Conservation (phyloP, 2,329 filamentous ascomycete genomes). For the Diaporthe citri region DNA sequence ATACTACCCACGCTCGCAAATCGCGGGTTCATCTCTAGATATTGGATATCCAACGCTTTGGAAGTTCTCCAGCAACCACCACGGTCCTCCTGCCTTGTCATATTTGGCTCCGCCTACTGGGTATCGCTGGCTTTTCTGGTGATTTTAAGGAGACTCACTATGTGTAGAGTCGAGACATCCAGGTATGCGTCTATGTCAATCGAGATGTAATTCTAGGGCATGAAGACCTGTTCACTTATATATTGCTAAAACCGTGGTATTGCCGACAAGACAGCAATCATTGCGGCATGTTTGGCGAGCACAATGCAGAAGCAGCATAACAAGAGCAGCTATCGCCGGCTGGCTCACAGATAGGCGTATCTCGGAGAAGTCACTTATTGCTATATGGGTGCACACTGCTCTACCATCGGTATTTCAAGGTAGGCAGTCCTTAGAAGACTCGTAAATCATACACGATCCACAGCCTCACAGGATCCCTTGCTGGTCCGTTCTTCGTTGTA, state of each 20-base stretch:
- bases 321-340: background rate
- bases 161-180: background rate
- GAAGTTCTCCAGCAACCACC: background rate
- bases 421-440: background rate
- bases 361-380: background rate
- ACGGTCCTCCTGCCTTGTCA: background rate
- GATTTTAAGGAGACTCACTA: too few relatives aligned
- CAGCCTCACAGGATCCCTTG: background rate
- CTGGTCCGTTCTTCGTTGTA: background rate
- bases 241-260: too few relatives aligned
- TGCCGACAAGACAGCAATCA: background rate
- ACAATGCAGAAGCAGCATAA: background rate
- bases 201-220: background rate
- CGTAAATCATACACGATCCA: background rate
- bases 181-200: background rate
- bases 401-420: background rate
- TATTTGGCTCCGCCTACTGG: background rate
- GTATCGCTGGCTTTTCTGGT: background rate
- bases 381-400: background rate
- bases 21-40: background rate
- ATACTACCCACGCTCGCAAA: background rate
- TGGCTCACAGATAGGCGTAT: background rate
- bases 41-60: background rate
- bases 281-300: background rate
- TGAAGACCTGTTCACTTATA: background rate